phyloP scores from a whole-genome alignment of 805 yeast species.

The Wickerhamomyces xylosicus region DNA sequence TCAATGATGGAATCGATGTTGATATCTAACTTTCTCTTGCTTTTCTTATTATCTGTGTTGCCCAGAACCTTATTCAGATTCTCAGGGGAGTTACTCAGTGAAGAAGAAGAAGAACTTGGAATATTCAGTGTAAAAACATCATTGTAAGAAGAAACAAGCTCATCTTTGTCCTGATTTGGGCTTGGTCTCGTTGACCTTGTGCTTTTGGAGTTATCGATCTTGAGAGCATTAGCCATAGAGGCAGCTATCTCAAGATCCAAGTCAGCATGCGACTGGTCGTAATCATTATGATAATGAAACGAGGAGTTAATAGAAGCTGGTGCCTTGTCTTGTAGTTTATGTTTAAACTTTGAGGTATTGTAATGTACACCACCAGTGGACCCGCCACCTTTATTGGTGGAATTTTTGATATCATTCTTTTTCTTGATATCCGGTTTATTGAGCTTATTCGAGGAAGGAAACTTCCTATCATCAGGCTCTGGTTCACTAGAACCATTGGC shows the following conservation, averaged over 20 bases:
- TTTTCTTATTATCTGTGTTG: neutral
- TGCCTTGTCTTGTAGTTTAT: neutral
- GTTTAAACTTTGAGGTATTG: neutral
- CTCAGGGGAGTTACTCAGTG: slow-evolving; percentile 15
- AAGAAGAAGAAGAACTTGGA: slow-evolving; percentile 14
- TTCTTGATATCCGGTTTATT: no score
- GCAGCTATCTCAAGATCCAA: slow-evolving; percentile 24
- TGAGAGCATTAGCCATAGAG: slow-evolving; percentile 24
- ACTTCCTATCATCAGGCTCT: slow-evolving; percentile 40
- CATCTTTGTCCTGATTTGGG: slow-evolving; percentile 7
- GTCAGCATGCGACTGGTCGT: slow-evolving; percentile 4
- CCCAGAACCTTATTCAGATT: no score
- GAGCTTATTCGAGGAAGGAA: slow-evolving; percentile 23
- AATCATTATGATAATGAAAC: slow-evolving; percentile 10
- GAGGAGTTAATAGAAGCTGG: neutral
- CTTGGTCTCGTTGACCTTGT: neutral
- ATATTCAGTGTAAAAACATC: slow-evolving; percentile 18
- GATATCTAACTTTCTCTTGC: slow-evolving; percentile 16
- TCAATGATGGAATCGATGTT: slow-evolving; percentile 58
- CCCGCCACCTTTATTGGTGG: slow-evolving; percentile 4
- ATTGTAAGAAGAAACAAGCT: slow-evolving; percentile 19
- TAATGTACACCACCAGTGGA: neutral
- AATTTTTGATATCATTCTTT: slow-evolving; percentile 2
- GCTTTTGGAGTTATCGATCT: slow-evolving; percentile 2
- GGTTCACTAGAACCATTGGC: slow-evolving; percentile 26